Base-by-base conservation (phyloP, 495 filamentous ascomycete genomes). In the Penicillium flavigenum region DNA sequence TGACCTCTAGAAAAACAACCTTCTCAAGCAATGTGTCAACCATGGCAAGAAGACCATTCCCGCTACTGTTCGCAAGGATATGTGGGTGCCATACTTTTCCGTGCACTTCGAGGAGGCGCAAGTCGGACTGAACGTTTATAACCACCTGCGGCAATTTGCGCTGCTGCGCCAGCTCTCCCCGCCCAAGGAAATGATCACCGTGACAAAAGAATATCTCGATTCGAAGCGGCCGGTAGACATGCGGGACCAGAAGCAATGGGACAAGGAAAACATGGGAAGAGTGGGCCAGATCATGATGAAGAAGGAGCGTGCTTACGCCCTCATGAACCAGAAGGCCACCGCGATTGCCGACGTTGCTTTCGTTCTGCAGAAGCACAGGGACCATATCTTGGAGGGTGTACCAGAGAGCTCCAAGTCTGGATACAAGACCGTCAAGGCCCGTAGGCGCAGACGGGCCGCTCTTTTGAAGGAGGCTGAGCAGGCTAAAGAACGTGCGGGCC, bases 301-400 rank as follows among this genome's bases (percentile, higher is more conserved):
- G 63, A 83, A 80, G 63, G 74, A 85, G 62, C 79, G 89, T 32
- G 88, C 83, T 11, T 68, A 76, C 24, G 78, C 72, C 47, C 69
- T 97, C 29, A 91, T 90, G 86, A 79, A 96, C 77, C 90, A 96
- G 78, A 91, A 87, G 71, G 89, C 88, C n/a, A 96, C 92, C 67
- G 81, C 79, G 11, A 78, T 96, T 19, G 94, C 94, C 27, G 94
- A 98, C 71, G 73, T 98, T 24, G 90, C 94, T 1, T 85, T 84
- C 24, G 88, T 95, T 10, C 75, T 98, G 47, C 69, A 63, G 5
- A 85, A 84, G 58, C 83, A 84, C 64, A 77, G 69, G 32, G 57
- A 70, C 32, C 69, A 76, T 51, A 67, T 72, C 31, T 38, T 52
- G 58, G 57, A 69, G 22, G 72, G 71, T 19, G 61, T 77, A 39